phyloP scores from a whole-genome alignment of 2,329 filamentous ascomycete genomes.

The Diaporthe sp. region DNA sequence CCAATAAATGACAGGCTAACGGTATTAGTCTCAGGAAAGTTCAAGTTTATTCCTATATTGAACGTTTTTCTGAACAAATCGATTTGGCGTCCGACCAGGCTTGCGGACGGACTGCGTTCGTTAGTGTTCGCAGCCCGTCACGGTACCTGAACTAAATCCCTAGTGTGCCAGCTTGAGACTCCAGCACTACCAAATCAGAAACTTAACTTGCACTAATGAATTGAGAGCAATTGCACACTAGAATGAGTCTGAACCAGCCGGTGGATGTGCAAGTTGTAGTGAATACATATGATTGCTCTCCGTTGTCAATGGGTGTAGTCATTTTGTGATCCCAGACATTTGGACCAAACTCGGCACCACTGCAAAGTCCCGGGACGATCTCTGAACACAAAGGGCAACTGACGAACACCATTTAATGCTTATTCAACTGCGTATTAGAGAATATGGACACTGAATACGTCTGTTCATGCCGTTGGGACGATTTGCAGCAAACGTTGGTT shows the following conservation, averaged over 20 bases:
- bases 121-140: background rate
- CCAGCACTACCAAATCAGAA: background rate
- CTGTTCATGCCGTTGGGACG: background rate
- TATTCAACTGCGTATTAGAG: background rate
- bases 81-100: background rate
- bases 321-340: background rate
- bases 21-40: too few relatives aligned
- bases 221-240: too few relatives aligned
- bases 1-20: background rate
- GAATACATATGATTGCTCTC: background rate
- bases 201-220: background rate
- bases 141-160: background rate
- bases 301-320: background rate
- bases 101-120: background rate
- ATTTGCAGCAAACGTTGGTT: background rate
- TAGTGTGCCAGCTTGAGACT: background rate
- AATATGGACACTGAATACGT: too few relatives aligned
- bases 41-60: background rate
- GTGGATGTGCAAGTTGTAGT: too few relatives aligned
- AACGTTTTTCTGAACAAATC: background rate
- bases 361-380: background rate
- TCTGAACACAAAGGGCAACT: background rate
- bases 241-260: too few relatives aligned
- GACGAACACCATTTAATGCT: too few relatives aligned
- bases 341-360: background rate